These are phyloP conservation scores for Diddensiella transvaalensis DNA, from an alignment of 805 yeast species.

Conservation along the genomic window DNA sequence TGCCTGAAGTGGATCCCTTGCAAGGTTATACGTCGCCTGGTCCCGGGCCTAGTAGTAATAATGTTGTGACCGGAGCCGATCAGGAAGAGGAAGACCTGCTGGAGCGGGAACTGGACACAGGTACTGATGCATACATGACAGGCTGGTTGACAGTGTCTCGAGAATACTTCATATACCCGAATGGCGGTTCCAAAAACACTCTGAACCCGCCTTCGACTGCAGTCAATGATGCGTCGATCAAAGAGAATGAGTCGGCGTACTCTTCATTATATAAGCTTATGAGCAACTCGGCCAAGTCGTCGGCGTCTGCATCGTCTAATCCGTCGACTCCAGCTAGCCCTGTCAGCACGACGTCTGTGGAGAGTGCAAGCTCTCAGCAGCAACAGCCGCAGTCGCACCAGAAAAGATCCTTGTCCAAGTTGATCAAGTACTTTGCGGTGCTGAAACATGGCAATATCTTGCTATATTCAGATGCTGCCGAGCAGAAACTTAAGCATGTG, in stretches of 20 bases:
- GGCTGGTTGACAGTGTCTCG: constrained; percentile 88
- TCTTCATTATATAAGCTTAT: constrained; percentile 58
- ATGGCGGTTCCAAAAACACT: constrained; percentile 34
- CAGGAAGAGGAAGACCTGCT: constrained; percentile 38
- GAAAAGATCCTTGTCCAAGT: constrained; percentile 46
- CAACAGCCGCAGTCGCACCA: too few species aligned
- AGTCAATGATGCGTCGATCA: constrained; percentile 32
- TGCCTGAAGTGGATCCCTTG: constrained; percentile 33
- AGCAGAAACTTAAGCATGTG: constrained; percentile 69
- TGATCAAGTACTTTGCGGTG: constrained; percentile 45
- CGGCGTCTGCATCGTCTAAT: background rate
- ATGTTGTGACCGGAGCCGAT: constrained; percentile 22
- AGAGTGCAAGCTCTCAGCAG: background rate
- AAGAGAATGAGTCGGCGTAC: constrained; percentile 52
- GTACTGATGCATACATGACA: constrained; percentile 53
- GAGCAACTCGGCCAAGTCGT: constrained; percentile 31
- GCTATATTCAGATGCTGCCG: constrained; percentile 68
- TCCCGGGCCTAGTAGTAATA: constrained; percentile 9
- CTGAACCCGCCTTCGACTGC: constrained; percentile 23
- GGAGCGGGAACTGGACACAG: constrained; percentile 57
- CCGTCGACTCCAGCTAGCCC: background rate
- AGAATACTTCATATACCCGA: constrained; percentile 59
- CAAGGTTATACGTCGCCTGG: background rate
- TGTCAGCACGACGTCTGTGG: background rate
- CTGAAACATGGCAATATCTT: constrained; percentile 85